A percentile compares a stretch with the other conserved stretches of the same genome.
phyloP scores from a whole-genome alignment of 192 early-diverging fungal species.

The Spinellus fusiger region DNA sequence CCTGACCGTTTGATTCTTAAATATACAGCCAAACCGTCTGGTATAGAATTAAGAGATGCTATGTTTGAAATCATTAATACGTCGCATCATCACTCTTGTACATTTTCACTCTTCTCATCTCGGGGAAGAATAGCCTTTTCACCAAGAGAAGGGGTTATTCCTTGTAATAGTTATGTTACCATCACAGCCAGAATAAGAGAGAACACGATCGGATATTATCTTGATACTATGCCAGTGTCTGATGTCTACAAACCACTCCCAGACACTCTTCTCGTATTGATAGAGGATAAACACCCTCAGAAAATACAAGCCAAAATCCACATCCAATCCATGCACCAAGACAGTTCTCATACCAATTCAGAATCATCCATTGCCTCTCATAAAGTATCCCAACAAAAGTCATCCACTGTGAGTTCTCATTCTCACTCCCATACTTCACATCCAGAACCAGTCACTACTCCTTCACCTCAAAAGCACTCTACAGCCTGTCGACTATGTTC shows the following conservation, averaged over 20 bases:
- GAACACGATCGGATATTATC: not conserved
- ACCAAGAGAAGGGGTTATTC: not conserved
- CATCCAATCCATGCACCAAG: not conserved
- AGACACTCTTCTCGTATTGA: constrained; percentile 5
- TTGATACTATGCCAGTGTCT: not conserved
- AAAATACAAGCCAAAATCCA: not conserved
- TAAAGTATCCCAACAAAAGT: not conserved
- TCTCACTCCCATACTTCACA: not conserved
- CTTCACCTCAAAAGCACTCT: too few species aligned
- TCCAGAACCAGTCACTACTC: too few species aligned
- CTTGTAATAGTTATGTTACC: not conserved
- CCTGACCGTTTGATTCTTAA: not conserved
- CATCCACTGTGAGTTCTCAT: not conserved
- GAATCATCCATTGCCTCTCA: not conserved
- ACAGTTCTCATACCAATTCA: not conserved
- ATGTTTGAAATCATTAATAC: not conserved
- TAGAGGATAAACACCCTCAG: not conserved
- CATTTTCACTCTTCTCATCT: constrained; percentile 2
- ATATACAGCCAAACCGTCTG: not conserved
- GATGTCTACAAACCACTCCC: not conserved
- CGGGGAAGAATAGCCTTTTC: not conserved
- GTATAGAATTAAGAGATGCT: not conserved
- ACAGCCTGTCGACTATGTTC: too few species aligned
- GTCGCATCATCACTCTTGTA: not conserved
- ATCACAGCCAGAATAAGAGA: not conserved